These are phyloP conservation scores for Gleditsia sinensis DNA, from an alignment of 306 rosid genomes.

Conservation along the genomic window DNA sequence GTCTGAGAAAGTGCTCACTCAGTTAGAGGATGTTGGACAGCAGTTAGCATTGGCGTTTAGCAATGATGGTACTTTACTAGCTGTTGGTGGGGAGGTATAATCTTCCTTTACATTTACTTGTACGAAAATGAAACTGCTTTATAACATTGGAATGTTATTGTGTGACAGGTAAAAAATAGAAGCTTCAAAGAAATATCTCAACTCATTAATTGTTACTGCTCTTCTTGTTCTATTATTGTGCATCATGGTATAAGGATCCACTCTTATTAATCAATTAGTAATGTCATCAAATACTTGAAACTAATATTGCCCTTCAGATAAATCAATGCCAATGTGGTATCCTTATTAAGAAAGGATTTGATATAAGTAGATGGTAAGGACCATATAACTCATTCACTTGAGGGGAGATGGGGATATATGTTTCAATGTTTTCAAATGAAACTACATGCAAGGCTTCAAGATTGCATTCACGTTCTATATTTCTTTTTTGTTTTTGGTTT, in stretches of 20 bases:
- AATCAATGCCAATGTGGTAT: background rate
- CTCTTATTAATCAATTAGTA: background rate
- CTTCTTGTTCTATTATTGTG: slow-evolving; percentile 16
- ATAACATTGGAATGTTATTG: slow-evolving; percentile 13
- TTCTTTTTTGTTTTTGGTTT: background rate
- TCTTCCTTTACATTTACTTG: slow-evolving; percentile 26
- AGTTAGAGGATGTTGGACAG: slow-evolving; percentile 68
- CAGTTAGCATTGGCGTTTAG: slow-evolving; percentile 83
- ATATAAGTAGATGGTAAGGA: slow-evolving; percentile 13
- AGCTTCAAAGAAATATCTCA: background rate
- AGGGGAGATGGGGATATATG: background rate
- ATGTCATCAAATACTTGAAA: background rate
- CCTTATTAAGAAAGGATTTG: background rate
- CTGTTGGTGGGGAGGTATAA: slow-evolving; percentile 87
- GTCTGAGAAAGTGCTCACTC: slow-evolving; percentile 54
- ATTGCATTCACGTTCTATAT: too few relatives aligned
- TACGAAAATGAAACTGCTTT: background rate
- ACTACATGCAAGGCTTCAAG: too few relatives aligned
- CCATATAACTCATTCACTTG: slow-evolving; percentile 12
- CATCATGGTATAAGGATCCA: slow-evolving; percentile 16
- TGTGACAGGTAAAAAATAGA: background rate
- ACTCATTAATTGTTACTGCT: slow-evolving; percentile 6
- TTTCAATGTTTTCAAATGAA: too few relatives aligned
- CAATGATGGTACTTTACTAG: slow-evolving; percentile 72
- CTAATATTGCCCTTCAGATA: background rate